These are phyloP conservation scores for Asterella californica DNA, from an alignment of 225 moss, liverwort and hornwort genomes.

Conservation along the genomic window DNA sequence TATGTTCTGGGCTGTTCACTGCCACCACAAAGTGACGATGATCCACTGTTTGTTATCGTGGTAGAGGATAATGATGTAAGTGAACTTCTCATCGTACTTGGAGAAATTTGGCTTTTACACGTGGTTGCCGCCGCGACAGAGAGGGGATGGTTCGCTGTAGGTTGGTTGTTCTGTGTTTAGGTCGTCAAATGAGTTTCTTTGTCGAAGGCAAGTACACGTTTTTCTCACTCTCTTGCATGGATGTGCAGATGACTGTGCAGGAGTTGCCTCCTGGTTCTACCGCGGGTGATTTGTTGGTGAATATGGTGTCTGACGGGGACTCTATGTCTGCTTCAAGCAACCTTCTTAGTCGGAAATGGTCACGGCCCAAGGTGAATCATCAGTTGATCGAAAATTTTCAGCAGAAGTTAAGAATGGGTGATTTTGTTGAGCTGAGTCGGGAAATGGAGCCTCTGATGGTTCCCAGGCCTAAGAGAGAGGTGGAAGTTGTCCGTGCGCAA, in stretches of 20 bases:
- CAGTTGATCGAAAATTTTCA: slow-evolving; percentile 83
- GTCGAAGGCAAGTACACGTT: not conserved
- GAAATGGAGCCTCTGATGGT: slow-evolving; percentile 27
- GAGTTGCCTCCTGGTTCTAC: slow-evolving; percentile 73
- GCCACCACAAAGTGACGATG: slow-evolving; percentile 52
- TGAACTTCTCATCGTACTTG: not conserved
- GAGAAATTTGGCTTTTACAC: not conserved
- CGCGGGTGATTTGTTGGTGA: slow-evolving; percentile 51
- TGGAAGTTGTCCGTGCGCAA: slow-evolving; percentile 28
- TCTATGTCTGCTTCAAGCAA: slow-evolving; percentile 40
- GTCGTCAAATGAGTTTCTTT: not conserved
- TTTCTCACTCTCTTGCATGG: not conserved
- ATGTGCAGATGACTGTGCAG: slow-evolving; percentile 74
- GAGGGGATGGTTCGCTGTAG: not conserved
- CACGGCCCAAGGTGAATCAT: slow-evolving; percentile 70
- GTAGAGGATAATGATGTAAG: slow-evolving; percentile 82
- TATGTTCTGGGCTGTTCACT: slow-evolving; percentile 52
- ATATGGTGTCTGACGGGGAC: slow-evolving; percentile 36
- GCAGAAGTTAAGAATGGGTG: slow-evolving; percentile 89
- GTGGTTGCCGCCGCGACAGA: not conserved
- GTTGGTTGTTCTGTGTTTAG: not conserved
- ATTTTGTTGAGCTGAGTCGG: slow-evolving; percentile 64
- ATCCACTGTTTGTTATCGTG: slow-evolving; percentile 80
- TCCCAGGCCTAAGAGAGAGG: slow-evolving; percentile 22
- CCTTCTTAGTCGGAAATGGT: slow-evolving; percentile 29